Evolutionary conservation across 169 alveolate genomes (phyloP), one percentile per base, ranked within the genome.

Genomic region (Cryptosporidium meleagridis): DNA sequence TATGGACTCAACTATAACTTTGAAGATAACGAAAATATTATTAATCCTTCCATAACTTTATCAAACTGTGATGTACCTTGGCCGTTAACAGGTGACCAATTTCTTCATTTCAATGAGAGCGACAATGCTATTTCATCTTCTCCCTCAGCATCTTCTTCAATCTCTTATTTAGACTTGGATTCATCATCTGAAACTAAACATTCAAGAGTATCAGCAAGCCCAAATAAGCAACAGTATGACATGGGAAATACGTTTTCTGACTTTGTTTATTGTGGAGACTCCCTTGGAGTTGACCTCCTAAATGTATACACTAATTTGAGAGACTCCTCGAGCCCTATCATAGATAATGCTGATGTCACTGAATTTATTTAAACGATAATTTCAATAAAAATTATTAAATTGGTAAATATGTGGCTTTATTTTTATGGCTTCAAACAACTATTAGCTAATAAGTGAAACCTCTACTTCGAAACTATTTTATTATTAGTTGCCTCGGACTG

Each of bases 241-340:
- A 62, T 80, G 23, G 55, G 67, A 33, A 80, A 23, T 51, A 31
- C 89, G 14, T 58, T 80, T 8, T 80, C 89, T 3, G 89, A 80
- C 52, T 80, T 80, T 48, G 89, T 80, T 35, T 80, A 62, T n/a
- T 80, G 89, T 65, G 89, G 89, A 9, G 89, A 80, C 33, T 62
- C 73, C 45, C 10, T 80, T n/a, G 89, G 75, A 10, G 29, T 65
- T n/a, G 89, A 80, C 14, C 41, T 65, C 48, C 7, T 80, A 21
- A 65, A 80, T 62, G 59, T 45, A n/a, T 80, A 80, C 35, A 80
- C 48, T 4, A 62, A 62, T 48, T n/a, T 61, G 12, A 80, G 75
- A 51, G 89, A 80, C 37, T 59, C 73, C 23, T 39, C 75, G 31
- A 80, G 44, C 14, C 89, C 75, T 21, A 65, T 62, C 65, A 80